Base-by-base conservation (phyloP, 441 rosid species). In the Gossypium gossypioides region DNA sequence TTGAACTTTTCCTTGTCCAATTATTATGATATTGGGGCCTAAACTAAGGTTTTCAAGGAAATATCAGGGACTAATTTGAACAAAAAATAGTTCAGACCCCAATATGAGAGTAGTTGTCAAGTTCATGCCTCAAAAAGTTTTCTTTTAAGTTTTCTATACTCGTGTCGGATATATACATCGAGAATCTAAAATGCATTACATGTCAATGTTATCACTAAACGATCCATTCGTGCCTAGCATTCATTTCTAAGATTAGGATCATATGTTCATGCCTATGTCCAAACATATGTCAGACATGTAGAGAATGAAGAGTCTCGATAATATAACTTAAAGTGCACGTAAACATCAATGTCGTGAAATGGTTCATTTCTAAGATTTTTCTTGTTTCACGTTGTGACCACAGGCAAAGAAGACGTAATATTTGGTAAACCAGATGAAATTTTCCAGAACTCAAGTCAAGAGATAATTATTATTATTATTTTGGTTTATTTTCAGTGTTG, bases 371-470 rank as follows among this genome's bases (percentile, higher is more conserved):
- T 6, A 2, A 15, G 48, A 13, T 46, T 22, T 52, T 66, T 21
- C 57, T 66, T 16, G 16, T 64, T 77, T 22, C 58, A 24, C 70
- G 40, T 6, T 50, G 67, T 56, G 67, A 50, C 46, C 16, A 15
- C 87, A 86, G 89, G 88, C 92, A 52, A 88, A 86, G 83, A 83
- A 77, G 82, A 25, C 82, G 24, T 58, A 59, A 77, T 74, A 74
- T 69, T 6, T 27, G 50, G 34, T 27, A 72, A 51, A 68, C 37
- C 9, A 15, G 12, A 10, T 25, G 55, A 74, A 15, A n/a, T 19
- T 66, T 60, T 67, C 52, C 1, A 8, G 4, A 58, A 25, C 50
- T 52, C 0, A 1, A 6, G 12, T 64, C 34, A 6, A 22, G 44
- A 46, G 66, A 27, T 27, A 59, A 24, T 3, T 56, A 4, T 34